A percentile compares a stretch with the other conserved stretches of the same genome.
Evolutionary conservation across 2,329 filamentous ascomycete genomes (phyloP).

Genomic region (Immersiporthe knoxdaviesiana): DNA sequence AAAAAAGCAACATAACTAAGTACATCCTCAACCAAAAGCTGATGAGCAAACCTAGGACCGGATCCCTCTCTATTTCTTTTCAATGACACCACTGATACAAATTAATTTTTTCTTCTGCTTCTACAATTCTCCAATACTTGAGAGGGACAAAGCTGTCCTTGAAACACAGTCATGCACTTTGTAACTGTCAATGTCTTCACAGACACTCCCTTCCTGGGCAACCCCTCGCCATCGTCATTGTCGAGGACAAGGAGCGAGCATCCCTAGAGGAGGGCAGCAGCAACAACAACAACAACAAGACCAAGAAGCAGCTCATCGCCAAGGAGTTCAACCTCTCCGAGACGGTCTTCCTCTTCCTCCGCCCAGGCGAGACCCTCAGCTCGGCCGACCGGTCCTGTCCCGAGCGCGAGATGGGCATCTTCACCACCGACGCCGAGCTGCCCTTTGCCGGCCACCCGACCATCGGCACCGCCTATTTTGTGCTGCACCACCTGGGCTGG

Average conservation of each 20-base stretch:
- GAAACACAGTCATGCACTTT: constrained; percentile 44
- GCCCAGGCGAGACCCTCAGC: constrained; percentile 34
- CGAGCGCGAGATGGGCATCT: constrained; percentile 59
- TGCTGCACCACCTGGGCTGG: constrained; percentile 42
- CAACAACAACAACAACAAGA: constrained; percentile 45
- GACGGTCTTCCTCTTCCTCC: constrained; percentile 64
- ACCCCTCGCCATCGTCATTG: constrained; percentile 63
- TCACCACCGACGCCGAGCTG: constrained; percentile 57
- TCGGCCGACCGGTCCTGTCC: constrained; percentile 35
- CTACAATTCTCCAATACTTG: too few species aligned
- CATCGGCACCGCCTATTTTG: constrained; percentile 58
- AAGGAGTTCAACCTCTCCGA: constrained; percentile 68
- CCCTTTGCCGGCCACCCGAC: constrained; percentile 67
- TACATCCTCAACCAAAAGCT: too few species aligned
- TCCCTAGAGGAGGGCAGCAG: constrained; percentile 47
- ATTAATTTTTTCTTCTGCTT: too few species aligned
- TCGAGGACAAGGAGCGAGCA: constrained; percentile 46
- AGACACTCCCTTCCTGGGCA: constrained; percentile 54
- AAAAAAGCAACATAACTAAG: too few species aligned
- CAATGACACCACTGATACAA: too few species aligned
- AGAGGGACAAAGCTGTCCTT: too few species aligned
- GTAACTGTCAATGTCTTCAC: constrained; percentile 64
- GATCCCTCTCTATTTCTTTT: too few species aligned
- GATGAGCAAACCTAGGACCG: too few species aligned
- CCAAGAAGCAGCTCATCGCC: constrained; percentile 61